Conservation (phyloP, 208 protist genomes). For the Leishmania amazonensis region DNA sequence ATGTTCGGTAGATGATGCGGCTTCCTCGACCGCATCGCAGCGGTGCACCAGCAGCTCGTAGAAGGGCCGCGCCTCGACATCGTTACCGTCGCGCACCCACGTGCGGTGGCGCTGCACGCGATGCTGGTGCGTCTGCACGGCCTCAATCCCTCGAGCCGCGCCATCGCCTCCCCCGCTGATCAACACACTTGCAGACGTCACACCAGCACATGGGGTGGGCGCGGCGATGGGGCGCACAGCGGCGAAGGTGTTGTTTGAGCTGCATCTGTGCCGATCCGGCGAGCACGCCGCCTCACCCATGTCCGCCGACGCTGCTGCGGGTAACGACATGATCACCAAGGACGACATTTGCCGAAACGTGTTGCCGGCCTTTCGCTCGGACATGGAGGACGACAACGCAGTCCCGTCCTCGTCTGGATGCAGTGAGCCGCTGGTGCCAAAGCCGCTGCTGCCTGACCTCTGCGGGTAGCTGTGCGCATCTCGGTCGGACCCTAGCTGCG, state of each 20-base stretch:
- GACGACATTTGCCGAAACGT: constrained; percentile 4
- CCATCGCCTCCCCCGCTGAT: not conserved
- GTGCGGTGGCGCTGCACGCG: constrained; percentile 20
- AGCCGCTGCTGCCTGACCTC: not conserved
- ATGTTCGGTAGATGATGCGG: not conserved
- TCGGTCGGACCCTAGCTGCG: not conserved
- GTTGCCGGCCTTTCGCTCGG: no score
- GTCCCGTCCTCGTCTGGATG: not conserved
- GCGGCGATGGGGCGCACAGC: not conserved
- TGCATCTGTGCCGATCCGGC: constrained; percentile 10
- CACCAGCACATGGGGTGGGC: not conserved
- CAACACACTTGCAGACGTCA: not conserved
- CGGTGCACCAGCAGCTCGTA: constrained; percentile 52
- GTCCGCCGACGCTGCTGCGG: not conserved
- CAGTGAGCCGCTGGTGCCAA: not conserved
- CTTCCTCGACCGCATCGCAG: constrained; percentile 17
- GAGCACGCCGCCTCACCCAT: not conserved
- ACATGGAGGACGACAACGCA: no score
- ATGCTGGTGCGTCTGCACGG: constrained; percentile 29
- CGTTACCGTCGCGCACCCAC: constrained; percentile 37
- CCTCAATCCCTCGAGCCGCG: not conserved
- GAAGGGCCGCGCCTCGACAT: constrained; percentile 44
- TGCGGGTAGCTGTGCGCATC: constrained; percentile 5
- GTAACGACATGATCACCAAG: constrained; percentile 6
- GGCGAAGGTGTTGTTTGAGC: not conserved